phyloP scores from a whole-genome alignment of 2,329 filamentous ascomycete genomes.

The Aspergillus calidoustus region DNA sequence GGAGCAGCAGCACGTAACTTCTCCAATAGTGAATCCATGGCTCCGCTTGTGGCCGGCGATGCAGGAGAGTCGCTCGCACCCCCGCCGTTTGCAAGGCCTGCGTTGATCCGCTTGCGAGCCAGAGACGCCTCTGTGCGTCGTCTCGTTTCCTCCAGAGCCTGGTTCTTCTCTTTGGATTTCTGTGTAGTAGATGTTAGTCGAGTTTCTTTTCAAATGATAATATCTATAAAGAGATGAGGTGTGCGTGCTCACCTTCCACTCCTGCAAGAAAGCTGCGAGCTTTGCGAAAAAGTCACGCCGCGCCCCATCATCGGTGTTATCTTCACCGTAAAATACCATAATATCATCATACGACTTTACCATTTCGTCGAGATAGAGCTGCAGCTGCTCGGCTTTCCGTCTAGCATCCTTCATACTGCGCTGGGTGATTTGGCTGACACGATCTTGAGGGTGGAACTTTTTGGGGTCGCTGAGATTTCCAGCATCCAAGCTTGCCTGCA shows the following conservation, averaged over 20 bases:
- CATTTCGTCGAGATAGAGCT: slow-evolving; percentile 93
- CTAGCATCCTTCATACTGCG: slow-evolving; percentile 95
- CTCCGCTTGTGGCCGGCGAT: slow-evolving; percentile 77
- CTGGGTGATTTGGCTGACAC: slow-evolving; percentile 88
- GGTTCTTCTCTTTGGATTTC: slow-evolving; percentile 93
- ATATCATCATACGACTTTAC: slow-evolving; percentile 89
- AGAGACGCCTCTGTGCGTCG: slow-evolving; percentile 88
- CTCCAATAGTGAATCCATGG: slow-evolving; percentile 94
- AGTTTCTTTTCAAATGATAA: slow-evolving; percentile 8
- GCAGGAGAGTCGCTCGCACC: slow-evolving; percentile 54
- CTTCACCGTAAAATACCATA: slow-evolving; percentile 95
- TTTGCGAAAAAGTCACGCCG: slow-evolving; percentile 94
- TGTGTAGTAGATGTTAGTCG: slow-evolving; percentile 30
- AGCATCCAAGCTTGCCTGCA: slow-evolving; percentile 87
- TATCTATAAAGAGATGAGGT: slow-evolving; percentile 12
- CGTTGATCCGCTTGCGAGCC: slow-evolving; percentile 75
- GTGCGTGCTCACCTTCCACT: slow-evolving; percentile 74
- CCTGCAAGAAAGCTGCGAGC: slow-evolving; percentile 82
- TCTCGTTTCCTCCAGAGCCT: slow-evolving; percentile 77
- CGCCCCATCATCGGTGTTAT: slow-evolving; percentile 88
- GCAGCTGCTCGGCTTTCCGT: slow-evolving; percentile 94
- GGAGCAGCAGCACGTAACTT: slow-evolving; percentile 93
- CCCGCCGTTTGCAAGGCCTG: slow-evolving; percentile 69
- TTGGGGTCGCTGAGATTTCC: slow-evolving; percentile 95
- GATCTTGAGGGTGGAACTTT: slow-evolving; percentile 97